Evolutionary conservation across 768 basidiomycete genomes (phyloP).

Genomic region (Suillus clintonianus): DNA sequence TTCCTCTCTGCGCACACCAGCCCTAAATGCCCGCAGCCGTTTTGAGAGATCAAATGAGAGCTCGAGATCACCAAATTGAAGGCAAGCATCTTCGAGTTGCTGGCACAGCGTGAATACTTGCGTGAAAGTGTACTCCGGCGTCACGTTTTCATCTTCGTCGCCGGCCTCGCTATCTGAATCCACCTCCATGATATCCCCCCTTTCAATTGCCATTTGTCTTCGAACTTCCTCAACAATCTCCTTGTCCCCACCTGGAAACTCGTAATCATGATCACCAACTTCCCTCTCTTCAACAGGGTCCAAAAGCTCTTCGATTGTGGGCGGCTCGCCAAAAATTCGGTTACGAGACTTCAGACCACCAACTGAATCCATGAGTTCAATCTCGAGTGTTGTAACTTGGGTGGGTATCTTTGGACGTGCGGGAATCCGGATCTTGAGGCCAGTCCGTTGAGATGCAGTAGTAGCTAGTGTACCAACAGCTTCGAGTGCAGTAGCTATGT

Average conservation of each 20-base stretch:
- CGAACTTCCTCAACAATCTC: background rate
- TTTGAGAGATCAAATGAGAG: too few species aligned
- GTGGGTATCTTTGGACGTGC: background rate
- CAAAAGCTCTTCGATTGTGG: too few species aligned
- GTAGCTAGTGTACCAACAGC: too few species aligned
- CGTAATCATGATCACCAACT: background rate
- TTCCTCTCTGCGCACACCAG: background rate
- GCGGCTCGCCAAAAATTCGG: background rate
- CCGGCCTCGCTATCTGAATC: constrained; percentile 2
- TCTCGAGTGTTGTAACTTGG: constrained; percentile 4
- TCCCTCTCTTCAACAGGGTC: too few species aligned
- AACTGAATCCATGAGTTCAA: constrained; percentile 15
- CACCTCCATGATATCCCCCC: background rate
- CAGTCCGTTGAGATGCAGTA: too few species aligned
- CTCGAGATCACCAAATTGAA: too few species aligned
- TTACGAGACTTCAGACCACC: constrained; percentile 12
- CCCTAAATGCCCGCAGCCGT: too few species aligned
- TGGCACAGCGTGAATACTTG: too few species aligned
- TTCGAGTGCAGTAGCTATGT: too few species aligned
- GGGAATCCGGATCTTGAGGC: too few species aligned
- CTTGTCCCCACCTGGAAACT: background rate
- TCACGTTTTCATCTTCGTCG: background rate
- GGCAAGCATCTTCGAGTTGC: too few species aligned
- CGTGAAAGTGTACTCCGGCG: background rate
- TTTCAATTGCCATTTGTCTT: background rate